Base-by-base conservation (phyloP, 805 yeast species). In the Ascoidea rubescens region DNA sequence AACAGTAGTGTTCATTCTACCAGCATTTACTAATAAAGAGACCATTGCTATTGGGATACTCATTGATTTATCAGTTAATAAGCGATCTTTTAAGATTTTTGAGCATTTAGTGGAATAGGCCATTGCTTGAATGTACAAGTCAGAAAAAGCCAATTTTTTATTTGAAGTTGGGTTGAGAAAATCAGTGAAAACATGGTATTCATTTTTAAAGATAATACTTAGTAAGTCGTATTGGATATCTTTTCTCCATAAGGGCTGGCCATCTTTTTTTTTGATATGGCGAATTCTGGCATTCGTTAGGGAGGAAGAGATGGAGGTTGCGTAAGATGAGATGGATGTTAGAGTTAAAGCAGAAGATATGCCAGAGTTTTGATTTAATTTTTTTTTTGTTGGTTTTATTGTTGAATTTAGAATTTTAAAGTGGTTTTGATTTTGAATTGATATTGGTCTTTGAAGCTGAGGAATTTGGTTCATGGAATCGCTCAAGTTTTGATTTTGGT, bases 1-100 rank as follows among this genome's bases (percentile, higher is more conserved):
- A 51, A 91, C 82, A 2, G 98, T 91, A 1, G 99, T 91, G 69
- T 91, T 91, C 80, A 91, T 80, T 56, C 97, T 73, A 7, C 98
- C 98, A 52, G 90, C 80, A 62, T 91, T 91, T 16, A 91, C 97
- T 55, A 91, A 71, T 45, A 91, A 67, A 57, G 96, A 88, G 43
- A 88, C 82, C 73, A 87, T 79, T 52, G 87, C 84, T 21, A 87
- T 86, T 16, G 87, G 79, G 45, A 79, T 70, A 1, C 87, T 85
- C 66, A 77, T 73, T 46, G 77, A 77, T 55, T 73, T 75, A 55
- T 84, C 87, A 52, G 70, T 68, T 48, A 82, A 64, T 44, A 91
- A 68, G 55, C 95, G 77, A 57, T 89, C 96, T 54, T 87, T 79
- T 51, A 91, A 71, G 4, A 91, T 79, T 59, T 82, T 84, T 5